Evolutionary conservation across 371 early-diverging fungal species (phyloP), one percentile per base, ranked within the genome.

Genomic region (Blakeslea trispora): DNA sequence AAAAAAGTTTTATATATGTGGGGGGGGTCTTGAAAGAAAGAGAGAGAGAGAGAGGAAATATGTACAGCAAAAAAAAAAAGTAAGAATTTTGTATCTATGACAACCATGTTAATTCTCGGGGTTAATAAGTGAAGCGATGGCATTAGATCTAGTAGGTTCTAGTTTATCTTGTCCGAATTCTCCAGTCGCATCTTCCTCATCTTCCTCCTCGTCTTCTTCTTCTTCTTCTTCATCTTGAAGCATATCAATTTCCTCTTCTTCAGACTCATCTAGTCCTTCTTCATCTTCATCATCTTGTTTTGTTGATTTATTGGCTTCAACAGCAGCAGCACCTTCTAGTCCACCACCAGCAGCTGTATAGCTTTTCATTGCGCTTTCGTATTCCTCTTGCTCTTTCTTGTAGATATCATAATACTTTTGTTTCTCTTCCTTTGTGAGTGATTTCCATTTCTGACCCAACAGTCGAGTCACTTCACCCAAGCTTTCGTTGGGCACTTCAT

Each of bases 151-250:
- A 13, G 37, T 37, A 37, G 3, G 37, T 18, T 44, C n/a, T 44
- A 44, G 44, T 8, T 14, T 17, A 18, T 45, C 61, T 19, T 49
- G 37, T 31, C 37, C 50, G 17, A 61, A 35, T 24, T 51, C 55
- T 31, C 50, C 50, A 31, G 50, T 51, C 2, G 19, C 32, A 24
- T 50, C 45, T 5, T 43, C 57, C 10, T 48, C 41, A n/a, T 58
- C 61, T 48, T 61, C 53, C 13, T 56, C 53, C 19, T 63, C 56
- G 0, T 56, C 56, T 9, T 59, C 59, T 74, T 85, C n/a, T 78
- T 84, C 68, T 59, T 83, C 41, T 71, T 84, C 42, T 67, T 83
- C 31, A 77, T 87, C 68, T 49, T 83, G 44, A 71, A 59, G 54
- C 63, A 59, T 62, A 50, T 64, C 65, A 17, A 55, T 51, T 23